These are phyloP conservation scores for Orbilia javanica DNA, from an alignment of 2,329 filamentous ascomycete species.

Conservation along the genomic window DNA sequence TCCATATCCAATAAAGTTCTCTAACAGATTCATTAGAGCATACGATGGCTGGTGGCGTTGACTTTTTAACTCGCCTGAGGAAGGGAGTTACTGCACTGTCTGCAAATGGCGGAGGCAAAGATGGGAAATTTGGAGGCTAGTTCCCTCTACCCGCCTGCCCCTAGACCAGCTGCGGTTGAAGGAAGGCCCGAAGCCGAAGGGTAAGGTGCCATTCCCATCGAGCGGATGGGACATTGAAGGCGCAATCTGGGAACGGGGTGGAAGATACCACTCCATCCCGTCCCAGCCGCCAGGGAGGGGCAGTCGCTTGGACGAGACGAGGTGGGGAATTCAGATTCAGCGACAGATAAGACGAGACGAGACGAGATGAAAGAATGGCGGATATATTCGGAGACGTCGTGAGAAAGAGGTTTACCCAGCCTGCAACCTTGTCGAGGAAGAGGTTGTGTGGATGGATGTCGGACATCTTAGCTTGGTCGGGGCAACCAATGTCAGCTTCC, in stretches of 20 bases:
- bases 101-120: conserved; percentile 44
- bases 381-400: neutral
- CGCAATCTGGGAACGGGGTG: neutral
- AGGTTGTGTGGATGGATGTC: neutral
- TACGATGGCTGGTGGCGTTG: conserved; percentile 45
- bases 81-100: conserved; percentile 31
- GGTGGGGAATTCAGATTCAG: neutral
- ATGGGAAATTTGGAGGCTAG: conserved; percentile 55
- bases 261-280: neutral
- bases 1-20: neutral
- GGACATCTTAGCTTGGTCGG: neutral
- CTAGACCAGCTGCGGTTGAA: conserved; percentile 9
- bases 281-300: neutral
- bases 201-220: neutral
- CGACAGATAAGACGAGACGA: neutral
- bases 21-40: conserved; percentile 33
- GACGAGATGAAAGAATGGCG: conserved; percentile 5
- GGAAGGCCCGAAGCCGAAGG: neutral
- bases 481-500: neutral
- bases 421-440: neutral
- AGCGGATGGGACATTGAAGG: neutral
- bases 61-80: conserved; percentile 44
- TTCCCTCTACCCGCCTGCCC: neutral
- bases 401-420: neutral
- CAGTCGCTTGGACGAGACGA: neutral